Base-by-base conservation (phyloP, 805 yeast genomes). In the Millerago galiae region DNA sequence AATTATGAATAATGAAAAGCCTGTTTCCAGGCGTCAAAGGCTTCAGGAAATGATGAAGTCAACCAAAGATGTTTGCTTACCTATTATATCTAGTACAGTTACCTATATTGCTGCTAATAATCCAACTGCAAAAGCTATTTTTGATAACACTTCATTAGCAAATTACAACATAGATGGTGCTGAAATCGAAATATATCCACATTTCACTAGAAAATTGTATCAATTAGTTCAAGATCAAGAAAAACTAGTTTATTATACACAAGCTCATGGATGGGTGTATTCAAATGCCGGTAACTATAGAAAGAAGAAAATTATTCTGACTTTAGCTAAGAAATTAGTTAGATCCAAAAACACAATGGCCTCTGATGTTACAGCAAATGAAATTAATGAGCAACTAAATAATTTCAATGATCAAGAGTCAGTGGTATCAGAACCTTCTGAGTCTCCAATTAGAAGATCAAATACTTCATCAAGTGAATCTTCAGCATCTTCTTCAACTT, bases 261-360 rank as follows among this genome's bases (percentile, higher is more conserved):
- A 78, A 29, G 76, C 90, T 3, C 71, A 85, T 35, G 96, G 96
- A 7, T 77, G 84, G 74, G 70, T 77, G 10, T 72, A 55, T 41
- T 70, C 84, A 34, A 87, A 89, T 0, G 95, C 95, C 1, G 66
- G 73, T 8, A 74, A 79, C 69, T 73, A 75, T 26, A 68, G 95
- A 34, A 87, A 83, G 54, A 87, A 88, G 60, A 66, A 81, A 44
- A 59, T 90, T 35, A 67, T 90, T 27, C 59, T 83, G 17, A 72
- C 88, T 1, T 61, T 88, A 35, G 86, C 88, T 3, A 76, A 77
- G 46, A 88, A 85, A 59, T 65, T 84, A 38, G 74, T 80, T 0
- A 75, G 77, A 38, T 37, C 65, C 5, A 47, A 60, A 5, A 56
- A 55, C 31, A 54, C 55, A 11, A 27, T 45, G 1, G 43, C 43